Evolutionary conservation across 1,139 yeast species (phyloP).

Genomic region (Suhomyces bribrorum): DNA sequence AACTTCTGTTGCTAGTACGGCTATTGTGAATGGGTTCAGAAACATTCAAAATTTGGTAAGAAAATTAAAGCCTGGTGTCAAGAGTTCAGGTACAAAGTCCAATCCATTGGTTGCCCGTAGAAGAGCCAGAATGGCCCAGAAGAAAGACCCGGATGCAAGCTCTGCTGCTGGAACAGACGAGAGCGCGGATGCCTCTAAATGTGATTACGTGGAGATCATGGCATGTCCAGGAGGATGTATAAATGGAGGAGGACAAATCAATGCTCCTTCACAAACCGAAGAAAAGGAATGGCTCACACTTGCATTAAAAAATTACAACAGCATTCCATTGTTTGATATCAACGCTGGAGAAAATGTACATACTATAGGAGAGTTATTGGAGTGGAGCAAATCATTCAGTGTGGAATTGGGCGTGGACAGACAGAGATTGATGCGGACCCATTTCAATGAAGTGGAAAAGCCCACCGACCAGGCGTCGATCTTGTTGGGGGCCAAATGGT

Average conservation of each 20-base stretch:
- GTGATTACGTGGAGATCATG: conserved; percentile 92
- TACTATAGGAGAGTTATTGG: conserved; percentile 16
- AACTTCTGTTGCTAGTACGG: conserved; percentile 58
- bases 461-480: conserved; percentile 50
- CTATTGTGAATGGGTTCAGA: conserved; percentile 86
- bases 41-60: conserved; percentile 93
- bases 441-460: conserved; percentile 53
- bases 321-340: conserved; percentile 26
- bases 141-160: conserved; percentile 21
- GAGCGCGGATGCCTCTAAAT: conserved; percentile 60
- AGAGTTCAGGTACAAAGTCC: conserved; percentile 18
- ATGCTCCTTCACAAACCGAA: conserved; percentile 40
- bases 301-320: conserved; percentile 32
- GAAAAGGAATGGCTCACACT: conserved; percentile 47
- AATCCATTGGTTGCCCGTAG: conserved; percentile 48
- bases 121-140: conserved; percentile 31
- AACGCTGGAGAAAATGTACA: conserved; percentile 18
- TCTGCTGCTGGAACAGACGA: conserved; percentile 23
- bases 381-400: conserved; percentile 40
- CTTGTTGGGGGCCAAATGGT: conserved; percentile 50
- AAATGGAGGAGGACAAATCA: conserved; percentile 94
- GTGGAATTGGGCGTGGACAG: conserved; percentile 29
- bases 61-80: conserved; percentile 57
- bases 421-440: conserved; percentile 45
- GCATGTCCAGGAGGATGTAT: conserved; percentile 98